Base-by-base conservation (phyloP, 352 stramenopile species). In the Albugo candida region DNA sequence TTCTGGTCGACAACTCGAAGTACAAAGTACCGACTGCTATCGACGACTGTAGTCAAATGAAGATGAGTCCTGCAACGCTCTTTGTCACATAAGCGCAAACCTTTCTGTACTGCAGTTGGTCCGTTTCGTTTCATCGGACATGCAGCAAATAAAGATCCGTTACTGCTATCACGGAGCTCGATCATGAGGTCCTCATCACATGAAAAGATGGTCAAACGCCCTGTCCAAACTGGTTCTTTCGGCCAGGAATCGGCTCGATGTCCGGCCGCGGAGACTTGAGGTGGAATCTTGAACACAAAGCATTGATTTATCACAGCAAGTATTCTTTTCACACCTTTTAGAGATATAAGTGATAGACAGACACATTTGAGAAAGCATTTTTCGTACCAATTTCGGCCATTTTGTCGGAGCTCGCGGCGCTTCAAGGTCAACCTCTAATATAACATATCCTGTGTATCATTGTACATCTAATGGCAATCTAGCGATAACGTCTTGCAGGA, bases 21-120 rank as follows among this genome's bases (percentile, higher is more conserved):
- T 1, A 96, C 86, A 67, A 96, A 96, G 65, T 96, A 96, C n/a
- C 86, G 65, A 56, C 76, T 93, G 36, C 78, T 94, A 47, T 96
- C 86, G 1, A 95, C 74, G 20, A 83, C 70, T 79, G 46, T 0
- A 5, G 47, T 14, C 44, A 38, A 60, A 40, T 18, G 42, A 43
- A 18, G 8, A 44, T 16, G 53, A n/a, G 53, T 18, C 41, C 47
- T 14, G 8, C 17, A 10, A 24, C n/a, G 1, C 2, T 54, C 10
- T 14, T 11, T 1, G 14, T 44, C 17, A 12, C 16, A 49, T 40
- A 3, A 12, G 39, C 50, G 13, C 17, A 4, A 38, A 77, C 70
- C 70, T 63, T 83, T 83, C 27, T 79, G 65, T 11, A 83, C 72
- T 12, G 70, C 61, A 31, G 68, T 62, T 0, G 67, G 64, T 0